Percentiles rank a stretch among this genome's conserved stretches.
These are phyloP conservation scores for Teunomyces aglyptinius DNA, from an alignment of 805 yeast genomes.

Conservation along the genomic window DNA sequence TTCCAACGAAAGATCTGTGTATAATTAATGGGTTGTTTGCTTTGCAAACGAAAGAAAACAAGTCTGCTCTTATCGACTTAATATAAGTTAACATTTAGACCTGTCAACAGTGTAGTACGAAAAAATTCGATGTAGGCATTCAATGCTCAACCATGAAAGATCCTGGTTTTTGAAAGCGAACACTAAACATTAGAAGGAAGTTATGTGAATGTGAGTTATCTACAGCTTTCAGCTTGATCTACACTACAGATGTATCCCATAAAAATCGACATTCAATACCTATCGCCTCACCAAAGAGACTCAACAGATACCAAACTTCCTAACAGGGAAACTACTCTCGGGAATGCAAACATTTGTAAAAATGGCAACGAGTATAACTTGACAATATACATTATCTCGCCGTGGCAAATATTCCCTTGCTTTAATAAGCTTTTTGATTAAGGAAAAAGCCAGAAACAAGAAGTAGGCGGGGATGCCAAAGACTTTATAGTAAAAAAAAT, in stretches of 20 bases:
- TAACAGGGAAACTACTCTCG: slow-evolving; percentile 54
- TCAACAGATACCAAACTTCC: slow-evolving; percentile 59
- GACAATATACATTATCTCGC: slow-evolving; percentile 58
- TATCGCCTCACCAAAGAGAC: slow-evolving; percentile 53
- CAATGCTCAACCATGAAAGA: too few relatives aligned
- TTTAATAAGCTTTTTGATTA: slow-evolving; percentile 55
- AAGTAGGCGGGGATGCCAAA: slow-evolving; percentile 4
- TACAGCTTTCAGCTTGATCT: background rate
- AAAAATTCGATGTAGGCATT: background rate
- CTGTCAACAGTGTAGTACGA: background rate
- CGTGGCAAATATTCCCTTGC: slow-evolving; percentile 67
- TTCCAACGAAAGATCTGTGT: slow-evolving; percentile 5
- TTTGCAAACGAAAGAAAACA: slow-evolving; percentile 3
- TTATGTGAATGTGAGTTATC: too few relatives aligned
- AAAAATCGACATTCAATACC: slow-evolving; percentile 58
- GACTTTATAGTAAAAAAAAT: slow-evolving; percentile 8
- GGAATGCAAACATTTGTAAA: slow-evolving; percentile 41
- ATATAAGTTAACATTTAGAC: slow-evolving; percentile 6
- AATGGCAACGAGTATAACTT: slow-evolving; percentile 68
- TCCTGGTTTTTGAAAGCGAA: too few relatives aligned
- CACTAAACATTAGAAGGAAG: too few relatives aligned
- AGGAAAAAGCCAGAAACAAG: slow-evolving; percentile 20
- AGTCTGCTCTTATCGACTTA: slow-evolving; percentile 7
- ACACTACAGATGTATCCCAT: slow-evolving; percentile 35
- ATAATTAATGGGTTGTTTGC: slow-evolving; percentile 6